Percentiles rank a stretch among this genome's conserved stretches.
These are phyloP conservation scores for Geosmithia flava DNA, from an alignment of 2,329 filamentous ascomycete genomes.

Conservation along the genomic window DNA sequence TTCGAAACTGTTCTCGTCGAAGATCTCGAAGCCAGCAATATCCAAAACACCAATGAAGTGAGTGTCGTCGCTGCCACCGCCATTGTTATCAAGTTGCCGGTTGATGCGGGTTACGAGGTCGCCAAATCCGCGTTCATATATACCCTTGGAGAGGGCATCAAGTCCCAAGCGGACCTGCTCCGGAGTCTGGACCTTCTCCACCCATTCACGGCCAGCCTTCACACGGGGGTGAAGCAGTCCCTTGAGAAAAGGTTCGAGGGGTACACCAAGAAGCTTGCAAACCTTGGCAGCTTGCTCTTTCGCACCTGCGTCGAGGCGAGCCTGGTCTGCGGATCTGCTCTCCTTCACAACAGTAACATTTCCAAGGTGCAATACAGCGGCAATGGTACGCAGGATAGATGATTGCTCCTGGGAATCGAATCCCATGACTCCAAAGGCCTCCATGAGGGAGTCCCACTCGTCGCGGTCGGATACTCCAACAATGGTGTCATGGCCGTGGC, in stretches of 20 bases:
- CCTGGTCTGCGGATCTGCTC: constrained; percentile 83
- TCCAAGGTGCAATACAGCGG: constrained; percentile 83
- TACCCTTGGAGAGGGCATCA: constrained; percentile 89
- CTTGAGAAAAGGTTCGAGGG: constrained; percentile 73
- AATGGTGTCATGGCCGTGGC: constrained; percentile 83
- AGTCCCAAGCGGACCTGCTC: constrained; percentile 87
- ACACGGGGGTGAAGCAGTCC: constrained; percentile 86
- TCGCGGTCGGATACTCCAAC: constrained; percentile 78
- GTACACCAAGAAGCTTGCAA: constrained; percentile 74
- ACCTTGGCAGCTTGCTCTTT: constrained; percentile 65
- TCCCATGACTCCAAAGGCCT: constrained; percentile 90
- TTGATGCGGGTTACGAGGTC: constrained; percentile 90
- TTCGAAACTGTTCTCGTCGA: constrained; percentile 96
- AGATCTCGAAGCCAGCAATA: constrained; percentile 98
- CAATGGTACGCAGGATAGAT: constrained; percentile 75
- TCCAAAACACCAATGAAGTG: constrained; percentile 96
- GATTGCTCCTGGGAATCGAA: constrained; percentile 77
- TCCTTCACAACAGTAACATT: constrained; percentile 87
- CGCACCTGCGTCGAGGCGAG: constrained; percentile 64
- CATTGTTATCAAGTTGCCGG: constrained; percentile 74
- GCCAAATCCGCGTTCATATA: constrained; percentile 93
- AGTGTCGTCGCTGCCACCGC: constrained; percentile 73
- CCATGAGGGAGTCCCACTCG: constrained; percentile 82
- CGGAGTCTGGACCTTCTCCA: constrained; percentile 94
- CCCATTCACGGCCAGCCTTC: constrained; percentile 94